Evolutionary conservation across 139 green algal genomes (phyloP).

Genomic region (Ulvella scutata): DNA sequence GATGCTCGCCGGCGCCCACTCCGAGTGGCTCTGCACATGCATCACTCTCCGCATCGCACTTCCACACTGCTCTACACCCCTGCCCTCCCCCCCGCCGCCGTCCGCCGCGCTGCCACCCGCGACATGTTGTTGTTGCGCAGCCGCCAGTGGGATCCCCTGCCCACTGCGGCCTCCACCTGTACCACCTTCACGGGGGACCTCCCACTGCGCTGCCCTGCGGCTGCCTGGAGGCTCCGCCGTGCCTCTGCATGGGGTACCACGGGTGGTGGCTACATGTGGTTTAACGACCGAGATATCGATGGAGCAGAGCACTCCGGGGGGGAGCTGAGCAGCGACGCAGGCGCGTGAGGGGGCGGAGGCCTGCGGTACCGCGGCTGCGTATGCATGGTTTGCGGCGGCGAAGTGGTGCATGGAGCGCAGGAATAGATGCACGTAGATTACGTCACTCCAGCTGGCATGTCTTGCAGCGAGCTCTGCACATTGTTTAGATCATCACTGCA

Average conservation of each 20-base stretch:
- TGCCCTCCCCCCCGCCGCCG: neutral
- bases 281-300: neutral
- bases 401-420: constrained; percentile 82
- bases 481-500: too few relatives aligned
- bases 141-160: neutral
- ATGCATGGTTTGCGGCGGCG: constrained; percentile 63
- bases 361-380: constrained; percentile 48
- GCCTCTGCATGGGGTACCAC: too few relatives aligned
- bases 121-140: neutral
- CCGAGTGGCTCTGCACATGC: constrained; percentile 90
- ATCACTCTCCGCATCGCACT: constrained; percentile 56
- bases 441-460: constrained; percentile 23
- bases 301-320: constrained; percentile 7
- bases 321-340: constrained; percentile 51
- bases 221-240: neutral
- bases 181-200: too few relatives aligned
- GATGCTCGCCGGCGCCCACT: constrained; percentile 93
- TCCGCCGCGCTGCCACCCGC: neutral
- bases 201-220: neutral
- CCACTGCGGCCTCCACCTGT: neutral
- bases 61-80: neutral
- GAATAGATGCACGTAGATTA: constrained; percentile 74
- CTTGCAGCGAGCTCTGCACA: constrained; percentile 11
- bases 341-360: constrained; percentile 60
- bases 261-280: neutral